Evolutionary conservation across 441 rosid species (phyloP), one percentile per base, ranked within the genome.

Genomic region (Gossypium aridum): DNA sequence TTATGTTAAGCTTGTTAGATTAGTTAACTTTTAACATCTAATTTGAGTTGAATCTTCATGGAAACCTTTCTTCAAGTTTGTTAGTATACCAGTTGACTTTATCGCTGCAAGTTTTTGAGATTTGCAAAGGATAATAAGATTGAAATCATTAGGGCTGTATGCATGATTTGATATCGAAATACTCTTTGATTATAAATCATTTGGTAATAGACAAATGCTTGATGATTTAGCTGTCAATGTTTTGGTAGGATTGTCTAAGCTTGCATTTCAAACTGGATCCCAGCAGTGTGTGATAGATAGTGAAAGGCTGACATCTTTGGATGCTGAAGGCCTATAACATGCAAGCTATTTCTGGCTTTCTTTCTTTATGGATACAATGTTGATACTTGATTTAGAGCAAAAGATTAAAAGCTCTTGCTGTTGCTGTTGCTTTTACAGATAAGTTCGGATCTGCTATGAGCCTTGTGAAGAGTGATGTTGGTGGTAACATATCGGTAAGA

Each of bases 401-500:
- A 56, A 45, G 8, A 1, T 72, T 63, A 67, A 12, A 65, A 54
- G 23, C 55, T 76, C 23, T 51, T 31, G 37, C 37, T 31, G 37
- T 2, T 51, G 17, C 2, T 39, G 7, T 56, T 79, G 0, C 59
- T 34, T 74, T 31, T 76, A 17, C 91, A 95, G 99, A 95, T 16
- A 91, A 92, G 80, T 95, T 95, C 82, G 98, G 99, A 76, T 85
- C 96, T 20, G 91, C 99, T 65, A 86, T 95, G 97, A 43, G 88
- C 13, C 93, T 95, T 28, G 97, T 95, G 73, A 95, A 95, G 83
- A 72, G 88, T 77, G 99, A 95, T 80, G 77, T 95, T 45, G 94
- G 97, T 59, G 98, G 99, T 51, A 94, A 94, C 81, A 85, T 94
- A 62, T 71, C 95, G 81, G 99, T 95, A 81, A 49, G 77, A 20